Percentiles rank a stretch among this genome's conserved stretches.
Evolutionary conservation across 2,329 filamentous ascomycete species (phyloP).

Genomic region (Neopestalotiopsis clavispora): DNA sequence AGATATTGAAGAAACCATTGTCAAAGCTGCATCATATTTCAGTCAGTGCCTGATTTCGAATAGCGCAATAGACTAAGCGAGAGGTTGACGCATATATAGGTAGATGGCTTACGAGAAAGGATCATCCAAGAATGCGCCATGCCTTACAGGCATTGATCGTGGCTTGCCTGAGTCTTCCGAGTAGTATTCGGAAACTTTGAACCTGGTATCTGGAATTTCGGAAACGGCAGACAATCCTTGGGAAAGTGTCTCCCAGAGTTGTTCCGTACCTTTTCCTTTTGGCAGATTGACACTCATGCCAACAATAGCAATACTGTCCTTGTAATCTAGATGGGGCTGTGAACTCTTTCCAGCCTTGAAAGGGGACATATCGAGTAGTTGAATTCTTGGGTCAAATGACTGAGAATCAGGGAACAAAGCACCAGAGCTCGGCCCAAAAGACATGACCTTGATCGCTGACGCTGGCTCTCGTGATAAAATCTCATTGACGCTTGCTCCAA

Average conservation of each 20-base stretch:
- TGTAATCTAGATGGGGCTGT: not conserved
- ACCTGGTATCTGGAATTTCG: slow-evolving; percentile 16
- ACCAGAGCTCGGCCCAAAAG: slow-evolving; percentile 12
- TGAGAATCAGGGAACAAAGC: slow-evolving; percentile 14
- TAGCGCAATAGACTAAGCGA: not conserved
- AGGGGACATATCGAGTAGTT: slow-evolving; percentile 7
- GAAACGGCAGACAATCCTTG: slow-evolving; percentile 16
- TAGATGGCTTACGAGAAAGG: slow-evolving; percentile 16
- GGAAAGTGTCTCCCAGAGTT: slow-evolving; percentile 17
- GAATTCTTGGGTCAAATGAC: slow-evolving; percentile 5
- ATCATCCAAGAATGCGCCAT: slow-evolving; percentile 18
- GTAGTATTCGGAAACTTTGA: slow-evolving; percentile 16
- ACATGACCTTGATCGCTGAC: not conserved
- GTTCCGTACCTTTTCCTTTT: slow-evolving; percentile 12
- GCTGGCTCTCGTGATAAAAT: not conserved
- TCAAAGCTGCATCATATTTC: slow-evolving; percentile 27
- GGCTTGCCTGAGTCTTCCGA: slow-evolving; percentile 13
- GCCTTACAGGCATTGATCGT: slow-evolving; percentile 16
- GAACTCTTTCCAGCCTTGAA: slow-evolving; percentile 8
- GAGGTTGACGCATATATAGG: too few relatives aligned
- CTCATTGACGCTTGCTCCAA: not conserved
- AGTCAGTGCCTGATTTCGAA: slow-evolving; percentile 18
- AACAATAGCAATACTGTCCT: slow-evolving; percentile 17
- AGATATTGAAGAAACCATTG: slow-evolving; percentile 34
- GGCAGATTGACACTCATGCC: slow-evolving; percentile 19